Conservation (phyloP, 768 basidiomycete species). For the Mycena epipterygia region DNA sequence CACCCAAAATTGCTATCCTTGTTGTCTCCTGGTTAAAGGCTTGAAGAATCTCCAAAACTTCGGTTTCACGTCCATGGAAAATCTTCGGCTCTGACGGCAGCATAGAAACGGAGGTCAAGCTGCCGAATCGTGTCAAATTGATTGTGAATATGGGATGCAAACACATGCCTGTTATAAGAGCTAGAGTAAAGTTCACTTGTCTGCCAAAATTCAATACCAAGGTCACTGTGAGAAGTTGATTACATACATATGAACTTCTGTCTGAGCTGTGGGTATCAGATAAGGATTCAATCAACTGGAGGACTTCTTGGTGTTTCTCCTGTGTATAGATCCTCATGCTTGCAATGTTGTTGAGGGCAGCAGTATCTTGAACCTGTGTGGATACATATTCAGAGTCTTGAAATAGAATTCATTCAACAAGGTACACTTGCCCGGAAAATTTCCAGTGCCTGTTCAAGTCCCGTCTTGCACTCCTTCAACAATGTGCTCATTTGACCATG, state of each 20-base stretch:
- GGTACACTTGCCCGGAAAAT: not conserved
- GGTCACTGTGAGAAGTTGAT: not conserved
- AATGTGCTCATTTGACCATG: not conserved
- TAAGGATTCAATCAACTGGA: not conserved
- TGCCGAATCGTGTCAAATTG: not conserved
- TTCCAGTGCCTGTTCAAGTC: not conserved
- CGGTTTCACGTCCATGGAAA: no score
- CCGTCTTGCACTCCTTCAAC: not conserved
- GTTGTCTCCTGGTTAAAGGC: not conserved
- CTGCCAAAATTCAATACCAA: not conserved
- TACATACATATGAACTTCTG: not conserved
- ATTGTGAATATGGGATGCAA: no score
- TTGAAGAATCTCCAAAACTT: not conserved
- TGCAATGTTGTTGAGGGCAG: no score
- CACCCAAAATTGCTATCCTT: constrained; percentile 8
- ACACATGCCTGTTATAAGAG: not conserved
- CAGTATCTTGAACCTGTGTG: not conserved
- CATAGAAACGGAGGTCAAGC: constrained; percentile 4
- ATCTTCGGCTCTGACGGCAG: not conserved
- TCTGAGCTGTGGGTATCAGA: not conserved
- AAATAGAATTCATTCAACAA: no score
- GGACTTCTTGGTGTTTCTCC: constrained; percentile 1
- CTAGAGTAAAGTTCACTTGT: not conserved
- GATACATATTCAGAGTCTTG: not conserved
- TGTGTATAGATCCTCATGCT: not conserved